Conservation (phyloP, 2,329 filamentous ascomycete species). For the Eutypa lata region DNA sequence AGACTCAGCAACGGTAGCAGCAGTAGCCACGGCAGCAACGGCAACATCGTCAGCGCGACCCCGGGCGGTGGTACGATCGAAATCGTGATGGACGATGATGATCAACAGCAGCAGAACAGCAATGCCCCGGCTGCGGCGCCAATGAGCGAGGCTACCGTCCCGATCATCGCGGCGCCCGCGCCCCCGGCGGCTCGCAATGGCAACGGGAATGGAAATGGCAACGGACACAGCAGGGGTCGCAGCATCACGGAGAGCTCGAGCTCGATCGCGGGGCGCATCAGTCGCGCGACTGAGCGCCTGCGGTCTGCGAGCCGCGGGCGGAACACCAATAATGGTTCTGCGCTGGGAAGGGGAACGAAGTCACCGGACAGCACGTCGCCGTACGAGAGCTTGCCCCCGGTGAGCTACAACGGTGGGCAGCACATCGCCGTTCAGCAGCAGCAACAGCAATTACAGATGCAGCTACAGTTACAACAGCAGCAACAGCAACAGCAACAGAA, state of each 20-base stretch:
- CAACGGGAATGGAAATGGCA: no score
- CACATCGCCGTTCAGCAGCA: constrained; percentile 29
- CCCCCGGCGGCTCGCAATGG: constrained; percentile 38
- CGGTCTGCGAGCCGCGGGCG: constrained; percentile 57
- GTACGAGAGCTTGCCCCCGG: constrained; percentile 35
- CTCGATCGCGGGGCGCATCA: constrained; percentile 51
- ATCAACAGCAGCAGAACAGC: constrained; percentile 22
- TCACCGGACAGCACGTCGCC: constrained; percentile 35
- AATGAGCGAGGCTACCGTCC: constrained; percentile 39
- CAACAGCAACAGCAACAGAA: constrained; percentile 19
- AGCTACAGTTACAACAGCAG: no score
- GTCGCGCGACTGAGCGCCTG: constrained; percentile 57
- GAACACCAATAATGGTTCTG: constrained; percentile 34
- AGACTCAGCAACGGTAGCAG: constrained; percentile 26
- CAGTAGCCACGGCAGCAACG: constrained; percentile 1
- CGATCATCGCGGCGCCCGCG: constrained; percentile 42
- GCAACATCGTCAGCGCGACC: constrained; percentile 33
- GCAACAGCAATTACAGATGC: constrained; percentile 23
- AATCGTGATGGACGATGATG: constrained; percentile 63
- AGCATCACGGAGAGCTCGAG: constrained; percentile 50
- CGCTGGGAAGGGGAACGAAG: constrained; percentile 31
- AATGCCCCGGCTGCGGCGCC: constrained; percentile 29
- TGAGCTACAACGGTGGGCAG: constrained; percentile 25
- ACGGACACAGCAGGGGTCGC: constrained; percentile 56
- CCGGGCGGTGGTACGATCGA: constrained; percentile 58